A percentile compares a stretch with the other conserved stretches of the same genome.
phyloP scores from a whole-genome alignment of 2,329 filamentous ascomycete species.

The Fusarium sp. region DNA sequence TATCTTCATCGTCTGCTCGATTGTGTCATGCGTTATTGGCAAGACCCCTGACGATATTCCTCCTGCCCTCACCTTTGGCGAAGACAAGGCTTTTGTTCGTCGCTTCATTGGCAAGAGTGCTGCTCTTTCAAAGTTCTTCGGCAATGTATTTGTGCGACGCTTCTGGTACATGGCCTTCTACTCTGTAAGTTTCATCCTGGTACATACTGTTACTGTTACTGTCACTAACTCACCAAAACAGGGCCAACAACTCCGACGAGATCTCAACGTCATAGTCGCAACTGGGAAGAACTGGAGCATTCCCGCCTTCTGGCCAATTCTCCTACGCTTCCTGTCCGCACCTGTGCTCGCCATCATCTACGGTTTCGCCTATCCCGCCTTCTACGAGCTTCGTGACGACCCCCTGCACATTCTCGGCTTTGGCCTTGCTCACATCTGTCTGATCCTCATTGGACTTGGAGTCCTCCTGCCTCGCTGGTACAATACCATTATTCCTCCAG shows the following conservation, averaged over 20 bases:
- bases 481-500: constrained; percentile 63
- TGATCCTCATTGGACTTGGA: constrained; percentile 62
- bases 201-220: not conserved
- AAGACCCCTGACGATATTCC: constrained; percentile 56
- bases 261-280: constrained; percentile 67
- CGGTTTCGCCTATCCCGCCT: constrained; percentile 65
- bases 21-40: constrained; percentile 57
- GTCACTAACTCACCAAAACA: constrained; percentile 45
- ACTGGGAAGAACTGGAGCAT: constrained; percentile 69
- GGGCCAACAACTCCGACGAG: constrained; percentile 68
- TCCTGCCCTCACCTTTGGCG: constrained; percentile 60
- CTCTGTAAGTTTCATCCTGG: constrained; percentile 59
- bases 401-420: constrained; percentile 66
- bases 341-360: constrained; percentile 66
- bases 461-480: constrained; percentile 68
- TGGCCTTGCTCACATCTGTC: constrained; percentile 59
- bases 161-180: constrained; percentile 69
- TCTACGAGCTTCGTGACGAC: constrained; percentile 62
- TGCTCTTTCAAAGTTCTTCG: constrained; percentile 50
- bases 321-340: constrained; percentile 64
- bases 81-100: constrained; percentile 52
- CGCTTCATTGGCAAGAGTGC: constrained; percentile 50
- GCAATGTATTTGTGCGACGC: constrained; percentile 54
- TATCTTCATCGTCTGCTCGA: constrained; percentile 59
- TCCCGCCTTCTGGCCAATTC: constrained; percentile 63